A percentile compares a stretch with the other conserved stretches of the same genome.
phyloP scores from a whole-genome alignment of 2,329 filamentous ascomycete genomes.

The Cercospora janseana region DNA sequence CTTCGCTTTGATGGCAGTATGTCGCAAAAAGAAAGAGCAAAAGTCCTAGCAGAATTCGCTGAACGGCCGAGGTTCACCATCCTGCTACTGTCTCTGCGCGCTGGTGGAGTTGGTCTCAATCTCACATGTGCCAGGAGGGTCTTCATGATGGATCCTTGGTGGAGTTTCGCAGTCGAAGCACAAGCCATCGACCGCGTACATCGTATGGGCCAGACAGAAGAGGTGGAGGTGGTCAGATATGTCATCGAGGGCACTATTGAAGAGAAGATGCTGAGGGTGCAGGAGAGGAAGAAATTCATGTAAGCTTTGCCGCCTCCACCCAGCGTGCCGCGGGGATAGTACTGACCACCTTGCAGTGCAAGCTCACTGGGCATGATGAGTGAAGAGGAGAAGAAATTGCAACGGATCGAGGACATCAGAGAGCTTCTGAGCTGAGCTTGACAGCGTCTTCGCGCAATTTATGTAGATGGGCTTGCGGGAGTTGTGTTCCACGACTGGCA shows the following conservation, averaged over 20 bases:
- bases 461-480: no score
- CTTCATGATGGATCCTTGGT: constrained; percentile 99
- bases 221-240: constrained; percentile 84
- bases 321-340: not conserved
- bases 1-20: constrained; percentile 92
- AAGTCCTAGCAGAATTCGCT: constrained; percentile 72
- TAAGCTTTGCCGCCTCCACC: constrained; percentile 51
- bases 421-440: constrained; percentile 67
- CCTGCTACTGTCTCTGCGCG: constrained; percentile 78
- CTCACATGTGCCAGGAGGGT: constrained; percentile 84
- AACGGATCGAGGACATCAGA: constrained; percentile 90
- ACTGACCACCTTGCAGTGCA: constrained; percentile 61
- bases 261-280: constrained; percentile 88
- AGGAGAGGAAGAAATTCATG: constrained; percentile 96
- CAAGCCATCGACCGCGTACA: constrained; percentile 98
- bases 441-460: not conserved
- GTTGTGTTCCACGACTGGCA: no score
- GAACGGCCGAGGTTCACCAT: constrained; percentile 61
- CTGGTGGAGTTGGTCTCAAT: constrained; percentile 92
- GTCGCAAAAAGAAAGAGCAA: constrained; percentile 77
- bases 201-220: constrained; percentile 86
- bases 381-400: constrained; percentile 86
- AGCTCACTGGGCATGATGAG: constrained; percentile 91
- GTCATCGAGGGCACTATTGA: constrained; percentile 90
- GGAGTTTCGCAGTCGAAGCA: constrained; percentile 94